A percentile compares a stretch with the other conserved stretches of the same genome.
These are phyloP conservation scores for Trifolium dubium DNA, from an alignment of 306 rosid genomes.

Conservation along the genomic window DNA sequence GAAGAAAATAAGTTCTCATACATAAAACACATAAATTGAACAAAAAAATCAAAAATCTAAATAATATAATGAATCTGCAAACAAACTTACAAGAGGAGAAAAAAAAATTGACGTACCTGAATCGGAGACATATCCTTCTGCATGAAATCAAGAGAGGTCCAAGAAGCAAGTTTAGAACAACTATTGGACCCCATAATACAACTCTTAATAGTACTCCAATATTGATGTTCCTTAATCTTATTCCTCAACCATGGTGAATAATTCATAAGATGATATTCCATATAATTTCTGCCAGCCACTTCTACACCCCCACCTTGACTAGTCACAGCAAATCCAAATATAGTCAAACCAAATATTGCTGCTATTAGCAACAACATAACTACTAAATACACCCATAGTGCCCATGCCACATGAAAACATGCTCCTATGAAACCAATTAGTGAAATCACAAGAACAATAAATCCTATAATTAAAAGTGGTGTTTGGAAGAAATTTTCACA, in stretches of 20 bases:
- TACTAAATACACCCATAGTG: conserved; percentile 76
- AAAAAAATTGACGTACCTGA: conserved; percentile 53
- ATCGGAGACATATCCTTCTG: conserved; percentile 72
- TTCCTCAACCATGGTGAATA: conserved; percentile 79
- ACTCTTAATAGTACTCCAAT: conserved; percentile 71
- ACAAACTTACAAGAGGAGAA: not conserved
- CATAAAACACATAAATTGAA: too few relatives aligned
- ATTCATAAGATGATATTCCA: conserved; percentile 58
- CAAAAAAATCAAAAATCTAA: not conserved
- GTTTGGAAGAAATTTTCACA: conserved; percentile 80
- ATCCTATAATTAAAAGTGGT: conserved; percentile 76
- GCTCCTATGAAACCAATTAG: conserved; percentile 89
- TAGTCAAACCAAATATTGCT: conserved; percentile 58
- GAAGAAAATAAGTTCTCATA: too few relatives aligned
- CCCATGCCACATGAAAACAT: conserved; percentile 88
- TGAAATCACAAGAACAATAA: conserved; percentile 73
- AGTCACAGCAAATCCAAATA: conserved; percentile 77
- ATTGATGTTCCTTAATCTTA: conserved; percentile 58
- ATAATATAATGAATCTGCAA: not conserved
- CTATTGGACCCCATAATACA: conserved; percentile 82
- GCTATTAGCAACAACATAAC: conserved; percentile 74
- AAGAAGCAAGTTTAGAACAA: conserved; percentile 61
- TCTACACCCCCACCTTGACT: conserved; percentile 70
- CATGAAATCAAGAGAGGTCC: conserved; percentile 72
- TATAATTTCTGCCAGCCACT: conserved; percentile 74